Evolutionary conservation across 176 grass and related monocot species (phyloP), one percentile per base, ranked within the genome.

Genomic region (Tillandsia leiboldiana): DNA sequence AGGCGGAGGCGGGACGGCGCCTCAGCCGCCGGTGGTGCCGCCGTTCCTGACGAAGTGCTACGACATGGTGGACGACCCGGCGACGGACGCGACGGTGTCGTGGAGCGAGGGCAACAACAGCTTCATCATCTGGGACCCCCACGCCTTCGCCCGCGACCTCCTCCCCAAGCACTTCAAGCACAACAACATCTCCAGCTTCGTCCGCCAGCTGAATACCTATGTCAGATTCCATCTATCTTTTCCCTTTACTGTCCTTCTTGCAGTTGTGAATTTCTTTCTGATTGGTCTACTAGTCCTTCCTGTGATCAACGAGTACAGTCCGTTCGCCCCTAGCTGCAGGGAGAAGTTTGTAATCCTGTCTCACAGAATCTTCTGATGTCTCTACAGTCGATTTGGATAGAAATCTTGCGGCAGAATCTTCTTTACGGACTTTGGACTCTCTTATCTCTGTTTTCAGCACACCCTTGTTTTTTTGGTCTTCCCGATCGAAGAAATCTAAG

Each of bases 51-150:
- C 64, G 26, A 70, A 70, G 68, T 70, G 68, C 50, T 70, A 70
- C 50, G 68, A 70, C 10, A 70, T 70, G 68, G 68, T 70, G 10
- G 68, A 70, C 1, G 48, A 70, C 11, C 20, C 20, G 68, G 18
- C 5, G 49, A 70, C 68, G n/a, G 49, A 70, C 5, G 48, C 18
- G 4, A 70, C 68, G 20, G 49, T 70, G 20, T 70, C 68, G 42
- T 70, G 68, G 68, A 53, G 68, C 68, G 18, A 26, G 50, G 27
- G 15, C 22, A 51, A 9, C 68, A 70, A 70, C 49, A 70, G 68
- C 50, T 70, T 70, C 68, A 49, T 70, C 22, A 70, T 70, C 49
- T 70, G 50, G 68, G 68, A 70, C 20, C 50, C 68, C n/a, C 48
- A 51, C n/a, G 48, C 48, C 50, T 51, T 51, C 50, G 6, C 18